These are phyloP conservation scores for Staphylotrichum longicolle DNA, from an alignment of 495 filamentous ascomycete species.

Conservation along the genomic window DNA sequence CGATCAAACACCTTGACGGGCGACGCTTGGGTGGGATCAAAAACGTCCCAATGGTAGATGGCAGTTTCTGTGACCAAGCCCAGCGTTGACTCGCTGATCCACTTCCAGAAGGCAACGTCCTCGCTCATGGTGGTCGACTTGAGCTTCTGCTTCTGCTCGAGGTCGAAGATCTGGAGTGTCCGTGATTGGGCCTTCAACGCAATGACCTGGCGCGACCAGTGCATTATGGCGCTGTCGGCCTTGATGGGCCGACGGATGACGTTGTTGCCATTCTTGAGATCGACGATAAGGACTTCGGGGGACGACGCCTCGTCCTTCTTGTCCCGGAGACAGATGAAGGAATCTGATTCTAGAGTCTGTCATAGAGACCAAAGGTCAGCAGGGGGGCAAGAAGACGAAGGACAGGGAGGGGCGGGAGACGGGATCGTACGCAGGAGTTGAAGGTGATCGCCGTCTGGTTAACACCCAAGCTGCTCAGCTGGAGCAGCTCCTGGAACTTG, in stretches of 20 bases:
- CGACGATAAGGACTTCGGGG: constrained; percentile 93
- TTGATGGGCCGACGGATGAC: constrained; percentile 93
- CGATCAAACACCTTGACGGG: constrained; percentile 92
- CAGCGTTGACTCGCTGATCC: constrained; percentile 83
- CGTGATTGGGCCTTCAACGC: constrained; percentile 87
- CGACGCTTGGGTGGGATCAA: constrained; percentile 69
- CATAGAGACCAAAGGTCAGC: constrained; percentile 24
- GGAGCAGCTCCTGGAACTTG: constrained; percentile 90
- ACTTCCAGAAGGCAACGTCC: constrained; percentile 98
- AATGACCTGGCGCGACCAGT: constrained; percentile 94
- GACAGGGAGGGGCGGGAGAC: constrained; percentile 1
- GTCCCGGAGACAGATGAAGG: constrained; percentile 92
- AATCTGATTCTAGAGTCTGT: constrained; percentile 95
- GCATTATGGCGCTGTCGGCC: constrained; percentile 99
- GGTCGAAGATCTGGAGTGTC: constrained; percentile 97
- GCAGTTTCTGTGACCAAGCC: constrained; percentile 85
- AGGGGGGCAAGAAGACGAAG: constrained; percentile 2
- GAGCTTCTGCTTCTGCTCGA: constrained; percentile 83
- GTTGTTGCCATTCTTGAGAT: constrained; percentile 93
- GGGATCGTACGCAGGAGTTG: constrained; percentile 82
- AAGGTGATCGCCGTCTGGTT: constrained; percentile 89
- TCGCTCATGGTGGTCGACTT: constrained; percentile 94
- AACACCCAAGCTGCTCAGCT: constrained; percentile 78
- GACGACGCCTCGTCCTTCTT: constrained; percentile 74
- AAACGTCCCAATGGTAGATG: constrained; percentile 97